These are phyloP conservation scores for Coix lacrymajobi DNA, from an alignment of 176 grass and related monocot genomes.

Conservation along the genomic window DNA sequence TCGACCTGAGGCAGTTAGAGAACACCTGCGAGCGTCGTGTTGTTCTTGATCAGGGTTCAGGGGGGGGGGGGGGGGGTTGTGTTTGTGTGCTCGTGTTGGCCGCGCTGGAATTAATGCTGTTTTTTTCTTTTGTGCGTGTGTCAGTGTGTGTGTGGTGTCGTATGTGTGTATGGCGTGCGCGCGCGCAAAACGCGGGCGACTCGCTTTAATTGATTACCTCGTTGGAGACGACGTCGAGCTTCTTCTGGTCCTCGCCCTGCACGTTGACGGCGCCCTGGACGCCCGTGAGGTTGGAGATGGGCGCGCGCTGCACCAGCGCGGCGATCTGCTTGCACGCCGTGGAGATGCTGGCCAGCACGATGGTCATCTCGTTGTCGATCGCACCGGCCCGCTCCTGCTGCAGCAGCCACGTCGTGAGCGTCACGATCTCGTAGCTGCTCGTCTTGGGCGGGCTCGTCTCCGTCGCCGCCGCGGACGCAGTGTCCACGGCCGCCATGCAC, in stretches of 20 bases:
- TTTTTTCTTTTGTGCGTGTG: neutral
- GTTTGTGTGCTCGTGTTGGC: neutral
- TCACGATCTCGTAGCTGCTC: constrained; percentile 66
- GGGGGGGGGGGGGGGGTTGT: too few species aligned
- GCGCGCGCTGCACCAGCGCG: constrained; percentile 73
- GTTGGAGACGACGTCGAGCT: constrained; percentile 95
- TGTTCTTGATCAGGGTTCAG: constrained; percentile 7
- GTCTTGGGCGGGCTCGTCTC: constrained; percentile 24
- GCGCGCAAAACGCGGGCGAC: neutral
- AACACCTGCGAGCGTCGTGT: constrained; percentile 60
- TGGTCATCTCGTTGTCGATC: constrained; percentile 93
- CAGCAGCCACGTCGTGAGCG: constrained; percentile 93
- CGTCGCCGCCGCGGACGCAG: neutral
- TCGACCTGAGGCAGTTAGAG: constrained; percentile 89
- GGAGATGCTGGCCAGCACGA: constrained; percentile 91
- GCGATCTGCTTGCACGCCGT: constrained; percentile 99
- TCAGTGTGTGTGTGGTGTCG: neutral
- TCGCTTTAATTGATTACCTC: constrained; percentile 62
- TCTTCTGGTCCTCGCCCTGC: constrained; percentile 98
- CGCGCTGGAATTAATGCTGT: neutral
- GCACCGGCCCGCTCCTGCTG: constrained; percentile 74
- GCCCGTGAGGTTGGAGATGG: constrained; percentile 96
- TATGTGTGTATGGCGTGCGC: too few species aligned
- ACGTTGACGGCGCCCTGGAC: constrained; percentile 91
- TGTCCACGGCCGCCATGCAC: constrained; percentile 68